Evolutionary conservation across 1,284 basidiomycete genomes (phyloP).

Genomic region (Inonotus hispidus): DNA sequence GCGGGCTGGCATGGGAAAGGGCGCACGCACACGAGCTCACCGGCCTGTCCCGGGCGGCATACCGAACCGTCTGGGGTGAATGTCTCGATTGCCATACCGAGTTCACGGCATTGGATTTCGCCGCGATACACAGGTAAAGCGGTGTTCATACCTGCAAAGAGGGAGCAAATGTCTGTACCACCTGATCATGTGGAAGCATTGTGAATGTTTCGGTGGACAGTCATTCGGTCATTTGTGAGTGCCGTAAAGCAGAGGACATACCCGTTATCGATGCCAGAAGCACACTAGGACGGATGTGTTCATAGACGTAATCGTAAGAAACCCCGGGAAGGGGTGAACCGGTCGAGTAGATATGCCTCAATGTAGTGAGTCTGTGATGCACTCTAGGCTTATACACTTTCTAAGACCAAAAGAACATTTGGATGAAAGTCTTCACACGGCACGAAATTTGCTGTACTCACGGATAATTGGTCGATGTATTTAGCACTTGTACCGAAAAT

Average conservation of each 20-base stretch:
- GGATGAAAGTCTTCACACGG: conserved; percentile 6
- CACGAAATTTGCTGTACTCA: conserved; percentile 31
- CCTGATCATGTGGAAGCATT: conserved; percentile 35
- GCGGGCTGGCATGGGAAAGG: conserved; percentile 85
- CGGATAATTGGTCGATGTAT: conserved; percentile 74
- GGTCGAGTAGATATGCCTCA: conserved; percentile 78
- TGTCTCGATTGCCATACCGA: conserved; percentile 73
- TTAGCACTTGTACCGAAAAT: conserved; percentile 84
- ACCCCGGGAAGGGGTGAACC: conserved; percentile 76
- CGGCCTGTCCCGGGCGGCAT: conserved; percentile 40
- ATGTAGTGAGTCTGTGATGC: conserved; percentile 53
- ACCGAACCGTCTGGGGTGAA: conserved; percentile 42
- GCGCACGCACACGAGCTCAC: conserved; percentile 68
- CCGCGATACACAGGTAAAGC: conserved; percentile 78
- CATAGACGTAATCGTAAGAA: conserved; percentile 77
- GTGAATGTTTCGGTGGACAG: background rate
- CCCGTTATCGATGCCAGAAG: conserved; percentile 80
- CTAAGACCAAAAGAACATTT: conserved; percentile 28
- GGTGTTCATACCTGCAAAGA: conserved; percentile 81
- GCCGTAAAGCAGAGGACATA: conserved; percentile 24
- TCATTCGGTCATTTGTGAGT: background rate
- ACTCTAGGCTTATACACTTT: conserved; percentile 64
- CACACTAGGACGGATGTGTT: conserved; percentile 60
- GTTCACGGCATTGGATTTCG: conserved; percentile 81
- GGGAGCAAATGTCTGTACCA: conserved; percentile 83